Evolutionary conservation across 108 stramenopile genomes (phyloP).

Genomic region (Pseudonitzschia multistriata): DNA sequence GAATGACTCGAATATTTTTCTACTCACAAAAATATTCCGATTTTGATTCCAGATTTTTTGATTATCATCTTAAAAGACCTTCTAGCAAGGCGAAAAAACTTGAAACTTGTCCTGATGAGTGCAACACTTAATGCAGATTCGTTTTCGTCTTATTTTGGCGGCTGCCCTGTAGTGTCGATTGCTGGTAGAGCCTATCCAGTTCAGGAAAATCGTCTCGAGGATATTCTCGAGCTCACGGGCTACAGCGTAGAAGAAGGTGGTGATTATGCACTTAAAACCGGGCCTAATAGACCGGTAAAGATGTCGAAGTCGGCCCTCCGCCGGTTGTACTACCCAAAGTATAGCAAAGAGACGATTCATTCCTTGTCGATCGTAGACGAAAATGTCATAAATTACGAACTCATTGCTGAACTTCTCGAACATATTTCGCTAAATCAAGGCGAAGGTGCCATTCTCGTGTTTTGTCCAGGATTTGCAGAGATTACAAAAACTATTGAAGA

Average conservation of each 20-base stretch:
- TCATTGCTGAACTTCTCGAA: slow-evolving; percentile 56
- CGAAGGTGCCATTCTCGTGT: slow-evolving; percentile 84
- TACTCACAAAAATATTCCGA: no score
- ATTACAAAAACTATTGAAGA: slow-evolving; percentile 76
- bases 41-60: slow-evolving; percentile 67
- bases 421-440: slow-evolving; percentile 53
- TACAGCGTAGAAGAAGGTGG: slow-evolving; percentile 44
- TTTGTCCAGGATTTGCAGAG: slow-evolving; percentile 80
- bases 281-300: slow-evolving; percentile 22
- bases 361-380: slow-evolving; percentile 76
- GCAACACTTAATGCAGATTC: slow-evolving; percentile 88
- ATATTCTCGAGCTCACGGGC: slow-evolving; percentile 72
- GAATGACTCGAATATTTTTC: no score
- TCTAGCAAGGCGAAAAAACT: slow-evolving; percentile 57
- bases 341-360: slow-evolving; percentile 51
- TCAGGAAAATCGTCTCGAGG: slow-evolving; percentile 70
- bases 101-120: slow-evolving; percentile 90
- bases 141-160: slow-evolving; percentile 79
- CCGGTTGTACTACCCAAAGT: slow-evolving; percentile 56
- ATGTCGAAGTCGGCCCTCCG: slow-evolving; percentile 55
- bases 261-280: slow-evolving; percentile 55
- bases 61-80: slow-evolving; percentile 83
- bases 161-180: slow-evolving; percentile 74
- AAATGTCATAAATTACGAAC: slow-evolving; percentile 69
- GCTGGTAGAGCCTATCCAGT: slow-evolving; percentile 87